Evolutionary conservation across 306 rosid genomes (phyloP), one percentile per base, ranked within the genome.

Genomic region (Castanea sativa): DNA sequence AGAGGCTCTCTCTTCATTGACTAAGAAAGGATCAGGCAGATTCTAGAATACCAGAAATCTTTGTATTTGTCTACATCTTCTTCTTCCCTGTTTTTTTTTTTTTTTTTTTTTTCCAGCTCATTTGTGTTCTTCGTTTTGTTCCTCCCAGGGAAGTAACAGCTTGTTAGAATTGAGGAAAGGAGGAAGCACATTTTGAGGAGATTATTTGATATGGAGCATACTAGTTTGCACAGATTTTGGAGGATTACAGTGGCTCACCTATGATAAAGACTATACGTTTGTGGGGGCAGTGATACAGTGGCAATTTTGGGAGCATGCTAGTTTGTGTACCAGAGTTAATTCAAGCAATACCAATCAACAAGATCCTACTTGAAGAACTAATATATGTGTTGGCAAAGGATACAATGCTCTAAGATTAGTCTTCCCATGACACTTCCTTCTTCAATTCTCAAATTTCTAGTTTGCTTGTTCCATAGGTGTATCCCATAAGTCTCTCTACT

Each of bases 161-260:
- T 85, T 94, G 88, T 81, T 92, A 21, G 81, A 84, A 13, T 78
- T 94, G 88, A 94, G 92, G 97, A 91, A 80, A 87, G 85, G 67
- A 49, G 95, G 99, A 79, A 88, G 84, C 86, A 86, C 95, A 12
- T 89, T 49, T 83, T 94, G 76, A 85, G 93, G 80, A 94, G 97
- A 84, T 85, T 92, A 68, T 94, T 91, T 83, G 97, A 90, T 6
- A 88, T 92, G 97, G 91, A 94, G 85, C 97, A 92, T 74, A 90
- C 93, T 27, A 91, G 90, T 91, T 90, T 91, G 89, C 85, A 1
- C 78, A 80, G 55, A 85, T 88, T 85, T 91, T 92, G 71, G 84
- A 85, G 29, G 71, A 20, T 78, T 92, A 88, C 71, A 88, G 94
- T 61, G 97, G 92, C 8, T 92, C 92, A 8, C 93, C 97, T 18